phyloP scores from a whole-genome alignment of 176 grass and related monocot genomes.

The Oryza meridionalis region DNA sequence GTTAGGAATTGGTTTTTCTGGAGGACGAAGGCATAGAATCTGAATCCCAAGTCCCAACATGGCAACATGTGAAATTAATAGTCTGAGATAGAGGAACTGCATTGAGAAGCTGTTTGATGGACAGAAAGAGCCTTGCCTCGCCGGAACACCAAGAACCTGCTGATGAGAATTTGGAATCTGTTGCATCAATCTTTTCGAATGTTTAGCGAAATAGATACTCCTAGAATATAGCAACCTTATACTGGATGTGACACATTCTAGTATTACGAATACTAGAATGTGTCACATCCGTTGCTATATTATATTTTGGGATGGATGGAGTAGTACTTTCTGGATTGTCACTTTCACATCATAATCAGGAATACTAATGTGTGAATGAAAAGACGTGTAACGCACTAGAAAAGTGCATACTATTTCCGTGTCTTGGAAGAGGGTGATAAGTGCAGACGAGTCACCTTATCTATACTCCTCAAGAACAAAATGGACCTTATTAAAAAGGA shows the following conservation, averaged over 20 bases:
- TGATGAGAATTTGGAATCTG: background rate
- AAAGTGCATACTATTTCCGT: slow-evolving; percentile 25
- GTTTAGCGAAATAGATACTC: slow-evolving; percentile 21
- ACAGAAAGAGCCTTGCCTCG: background rate
- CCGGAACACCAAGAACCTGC: background rate
- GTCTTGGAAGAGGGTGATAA: background rate
- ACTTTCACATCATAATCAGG: slow-evolving; percentile 19
- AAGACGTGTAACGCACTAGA: slow-evolving; percentile 17
- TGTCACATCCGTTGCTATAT: too few relatives aligned
- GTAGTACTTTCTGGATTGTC: background rate
- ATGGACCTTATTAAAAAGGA: background rate
- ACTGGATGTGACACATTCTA: too few relatives aligned
- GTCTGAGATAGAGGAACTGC: background rate
- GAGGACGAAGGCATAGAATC: too few relatives aligned
- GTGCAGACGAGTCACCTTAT: background rate
- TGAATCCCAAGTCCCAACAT: too few relatives aligned
- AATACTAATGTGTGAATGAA: slow-evolving; percentile 44
- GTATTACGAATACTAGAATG: too few relatives aligned
- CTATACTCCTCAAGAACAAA: background rate
- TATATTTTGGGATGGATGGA: too few relatives aligned
- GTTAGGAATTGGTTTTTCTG: too few relatives aligned
- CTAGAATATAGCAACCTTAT: too few relatives aligned
- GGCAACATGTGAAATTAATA: background rate
- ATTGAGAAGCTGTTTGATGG: slow-evolving; percentile 7
- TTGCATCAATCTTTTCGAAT: slow-evolving; percentile 30